Evolutionary conservation across 345 rosid species (phyloP).

Genomic region (Citrus medica): DNA sequence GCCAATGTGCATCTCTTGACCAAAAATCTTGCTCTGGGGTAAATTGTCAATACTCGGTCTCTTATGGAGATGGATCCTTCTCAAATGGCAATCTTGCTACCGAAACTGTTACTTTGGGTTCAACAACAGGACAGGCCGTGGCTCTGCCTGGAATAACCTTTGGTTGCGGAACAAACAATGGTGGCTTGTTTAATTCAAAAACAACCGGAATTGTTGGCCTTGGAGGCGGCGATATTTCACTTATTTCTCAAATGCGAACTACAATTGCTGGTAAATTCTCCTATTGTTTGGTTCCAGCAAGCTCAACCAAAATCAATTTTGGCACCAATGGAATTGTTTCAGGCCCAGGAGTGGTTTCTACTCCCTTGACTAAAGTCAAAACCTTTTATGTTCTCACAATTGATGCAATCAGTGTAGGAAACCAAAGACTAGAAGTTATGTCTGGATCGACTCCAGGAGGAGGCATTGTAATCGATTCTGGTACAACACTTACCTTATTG

Average conservation of each 20-base stretch:
- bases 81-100: conserved; percentile 40
- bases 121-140: conserved; percentile 35
- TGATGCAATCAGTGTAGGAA: conserved; percentile 43
- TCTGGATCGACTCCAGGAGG: conserved; percentile 15
- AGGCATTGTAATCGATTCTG: conserved; percentile 58
- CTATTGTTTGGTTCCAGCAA: conserved; percentile 47
- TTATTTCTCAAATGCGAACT: conserved; percentile 46
- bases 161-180: conserved; percentile 53
- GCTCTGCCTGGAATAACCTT: conserved; percentile 26
- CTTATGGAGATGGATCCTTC: conserved; percentile 36
- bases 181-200: conserved; percentile 30
- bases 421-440: not conserved
- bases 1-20: conserved; percentile 10
- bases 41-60: conserved; percentile 26
- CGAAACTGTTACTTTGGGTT: conserved; percentile 43
- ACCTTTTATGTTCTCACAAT: conserved; percentile 45
- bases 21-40: not conserved
- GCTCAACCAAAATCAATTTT: conserved; percentile 47
- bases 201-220: conserved; percentile 59
- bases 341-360: conserved; percentile 31
- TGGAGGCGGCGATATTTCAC: conserved; percentile 49
- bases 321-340: conserved; percentile 48
- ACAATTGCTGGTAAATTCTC: conserved; percentile 52
- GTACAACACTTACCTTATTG: conserved; percentile 47
- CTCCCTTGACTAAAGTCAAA: conserved; percentile 40